Evolutionary conservation across 306 rosid species (phyloP).

Genomic region (Abrus pulchellus): DNA sequence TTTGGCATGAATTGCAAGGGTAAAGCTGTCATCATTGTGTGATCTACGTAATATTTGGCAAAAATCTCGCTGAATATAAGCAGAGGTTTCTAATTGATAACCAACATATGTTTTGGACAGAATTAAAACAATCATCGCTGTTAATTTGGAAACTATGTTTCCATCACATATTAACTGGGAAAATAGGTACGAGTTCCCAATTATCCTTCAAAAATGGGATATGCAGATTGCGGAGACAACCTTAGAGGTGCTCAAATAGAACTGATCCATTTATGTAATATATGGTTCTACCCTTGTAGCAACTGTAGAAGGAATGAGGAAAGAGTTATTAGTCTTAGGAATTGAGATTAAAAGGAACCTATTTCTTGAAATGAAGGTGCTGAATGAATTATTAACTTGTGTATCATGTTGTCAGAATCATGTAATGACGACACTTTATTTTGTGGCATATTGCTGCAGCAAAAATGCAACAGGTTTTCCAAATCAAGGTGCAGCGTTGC

Average conservation of each 20-base stretch:
- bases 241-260: not conserved
- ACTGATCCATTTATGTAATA: not conserved
- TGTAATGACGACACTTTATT: not conserved
- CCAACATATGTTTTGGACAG: not conserved
- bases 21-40: not conserved
- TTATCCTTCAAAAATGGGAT: not conserved
- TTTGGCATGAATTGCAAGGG: slow-evolving; percentile 23
- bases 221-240: not conserved
- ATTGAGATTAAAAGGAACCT: not conserved
- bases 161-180: not conserved
- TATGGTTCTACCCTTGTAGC: not conserved
- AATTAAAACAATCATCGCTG: too few species aligned
- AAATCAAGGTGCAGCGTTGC: not conserved
- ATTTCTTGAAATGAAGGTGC: slow-evolving; percentile 19
- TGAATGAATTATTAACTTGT: not conserved
- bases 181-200: not conserved
- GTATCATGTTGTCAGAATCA: not conserved
- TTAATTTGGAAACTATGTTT: not conserved
- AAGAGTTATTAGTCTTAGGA: not conserved
- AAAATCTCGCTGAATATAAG: not conserved
- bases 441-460: not conserved
- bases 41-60: not conserved
- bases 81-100: not conserved
- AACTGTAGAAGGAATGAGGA: not conserved
- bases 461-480: not conserved